These are phyloP conservation scores for Datura wrightii DNA, from an alignment of 257 asterid genomes.

Conservation along the genomic window DNA sequence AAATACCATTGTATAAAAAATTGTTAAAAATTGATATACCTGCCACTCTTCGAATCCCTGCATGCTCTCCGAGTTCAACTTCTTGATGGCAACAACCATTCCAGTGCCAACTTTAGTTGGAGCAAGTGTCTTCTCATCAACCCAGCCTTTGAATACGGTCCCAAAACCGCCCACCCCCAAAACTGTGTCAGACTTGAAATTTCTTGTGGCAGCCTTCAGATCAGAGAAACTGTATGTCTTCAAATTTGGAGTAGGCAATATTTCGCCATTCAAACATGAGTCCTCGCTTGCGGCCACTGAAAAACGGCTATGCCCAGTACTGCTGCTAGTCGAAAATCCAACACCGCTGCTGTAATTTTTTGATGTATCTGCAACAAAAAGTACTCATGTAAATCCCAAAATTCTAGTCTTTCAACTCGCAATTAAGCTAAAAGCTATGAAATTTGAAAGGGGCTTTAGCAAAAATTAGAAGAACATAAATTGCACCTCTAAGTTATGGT, in stretches of 20 bases:
- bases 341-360: constrained; percentile 45
- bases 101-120: constrained; percentile 50
- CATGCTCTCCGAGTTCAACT: constrained; percentile 49
- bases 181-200: constrained; percentile 53
- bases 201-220: constrained; percentile 49
- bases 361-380: constrained; percentile 56
- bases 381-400: background rate
- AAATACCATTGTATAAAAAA: background rate
- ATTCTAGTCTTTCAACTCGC: constrained; percentile 23
- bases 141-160: constrained; percentile 62
- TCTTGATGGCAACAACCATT: constrained; percentile 58
- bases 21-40: constrained; percentile 35
- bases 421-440: background rate
- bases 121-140: constrained; percentile 51
- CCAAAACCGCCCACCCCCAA: constrained; percentile 63
- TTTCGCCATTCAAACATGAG: constrained; percentile 40
- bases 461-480: background rate
- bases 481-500: background rate
- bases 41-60: constrained; percentile 66
- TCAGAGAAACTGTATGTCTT: constrained; percentile 47
- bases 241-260: constrained; percentile 44
- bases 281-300: constrained; percentile 50
- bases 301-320: constrained; percentile 51
- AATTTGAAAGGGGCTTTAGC: background rate
- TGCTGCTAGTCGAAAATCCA: constrained; percentile 43